A percentile compares a stretch with the other conserved stretches of the same genome.
These are phyloP conservation scores for Talaromyces wortmannii DNA, from an alignment of 495 filamentous ascomycete species.

Conservation along the genomic window DNA sequence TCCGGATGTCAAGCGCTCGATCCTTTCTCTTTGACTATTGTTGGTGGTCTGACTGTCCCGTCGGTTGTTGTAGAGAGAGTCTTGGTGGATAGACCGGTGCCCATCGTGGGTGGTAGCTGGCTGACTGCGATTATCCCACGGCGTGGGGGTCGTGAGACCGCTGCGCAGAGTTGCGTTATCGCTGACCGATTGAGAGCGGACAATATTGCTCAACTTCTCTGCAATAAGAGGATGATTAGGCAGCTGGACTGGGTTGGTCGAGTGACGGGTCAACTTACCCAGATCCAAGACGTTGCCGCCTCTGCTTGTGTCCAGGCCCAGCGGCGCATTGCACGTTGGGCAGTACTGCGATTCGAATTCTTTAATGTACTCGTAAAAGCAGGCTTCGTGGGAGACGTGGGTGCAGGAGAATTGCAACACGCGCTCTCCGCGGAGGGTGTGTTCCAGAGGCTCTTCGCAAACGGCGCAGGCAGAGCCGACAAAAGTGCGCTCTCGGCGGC, in stretches of 20 bases:
- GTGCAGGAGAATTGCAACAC: slow-evolving; percentile 94
- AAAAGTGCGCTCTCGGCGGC: slow-evolving; percentile 88
- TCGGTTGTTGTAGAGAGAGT: slow-evolving; percentile 28
- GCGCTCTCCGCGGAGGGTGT: slow-evolving; percentile 90
- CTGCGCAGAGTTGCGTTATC: slow-evolving; percentile 48
- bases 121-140: slow-evolving; percentile 50
- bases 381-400: slow-evolving; percentile 96
- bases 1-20: slow-evolving; percentile 49
- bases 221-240: neutral
- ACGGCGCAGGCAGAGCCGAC: slow-evolving; percentile 92
- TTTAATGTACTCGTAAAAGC: slow-evolving; percentile 97
- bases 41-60: slow-evolving; percentile 52
- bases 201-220: slow-evolving; percentile 96
- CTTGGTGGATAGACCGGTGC: slow-evolving; percentile 31
- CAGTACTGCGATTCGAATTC: slow-evolving; percentile 94
- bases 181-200: slow-evolving; percentile 71
- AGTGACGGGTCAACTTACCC: slow-evolving; percentile 50
- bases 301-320: slow-evolving; percentile 89
- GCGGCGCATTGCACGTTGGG: slow-evolving; percentile 86
- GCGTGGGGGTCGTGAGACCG: slow-evolving; percentile 44
- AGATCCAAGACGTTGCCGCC: slow-evolving; percentile 93
- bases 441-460: slow-evolving; percentile 95
- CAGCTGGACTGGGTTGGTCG: neutral
- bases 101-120: slow-evolving; percentile 35
- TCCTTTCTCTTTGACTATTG: slow-evolving; percentile 36